These are phyloP conservation scores for Codiaeum variegatum DNA, from an alignment of 441 rosid species.

Conservation along the genomic window DNA sequence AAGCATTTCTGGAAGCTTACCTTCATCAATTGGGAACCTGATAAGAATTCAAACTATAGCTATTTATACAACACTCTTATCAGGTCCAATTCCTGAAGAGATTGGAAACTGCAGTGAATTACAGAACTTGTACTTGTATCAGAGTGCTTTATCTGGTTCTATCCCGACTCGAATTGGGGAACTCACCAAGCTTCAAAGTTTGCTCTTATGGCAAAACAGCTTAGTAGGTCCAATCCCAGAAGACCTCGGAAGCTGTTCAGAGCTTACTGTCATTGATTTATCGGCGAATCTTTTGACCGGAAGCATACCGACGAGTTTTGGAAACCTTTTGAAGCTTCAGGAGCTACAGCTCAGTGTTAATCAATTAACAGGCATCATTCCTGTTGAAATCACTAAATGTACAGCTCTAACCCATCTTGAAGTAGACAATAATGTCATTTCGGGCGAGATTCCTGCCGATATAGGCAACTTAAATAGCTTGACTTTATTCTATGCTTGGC, in stretches of 20 bases:
- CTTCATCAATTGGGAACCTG: conserved; percentile 69
- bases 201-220: conserved; percentile 84
- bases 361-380: conserved; percentile 70
- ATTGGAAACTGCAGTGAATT: conserved; percentile 77
- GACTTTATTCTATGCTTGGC: conserved; percentile 84
- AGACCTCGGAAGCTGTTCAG: conserved; percentile 62
- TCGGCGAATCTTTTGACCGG: conserved; percentile 76
- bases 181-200: conserved; percentile 68
- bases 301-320: conserved; percentile 66
- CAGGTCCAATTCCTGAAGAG: conserved; percentile 77
- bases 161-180: conserved; percentile 56
- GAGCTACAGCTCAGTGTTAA: conserved; percentile 87
- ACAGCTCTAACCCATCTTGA: conserved; percentile 61
- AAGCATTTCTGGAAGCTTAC: conserved; percentile 73
- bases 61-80: conserved; percentile 59
- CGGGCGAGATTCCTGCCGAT: conserved; percentile 67
- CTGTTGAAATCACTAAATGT: conserved; percentile 63
- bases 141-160: conserved; percentile 77
- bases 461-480: conserved; percentile 62
- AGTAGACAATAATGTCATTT: conserved; percentile 69
- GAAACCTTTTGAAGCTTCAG: conserved; percentile 63
- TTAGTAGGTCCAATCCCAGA: conserved; percentile 69
- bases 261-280: conserved; percentile 67
- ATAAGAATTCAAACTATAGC: conserved; percentile 71
- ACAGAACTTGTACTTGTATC: conserved; percentile 78